A percentile compares a stretch with the other conserved stretches of the same genome.
Evolutionary conservation across 1,284 basidiomycete genomes (phyloP).

Genomic region (Fomitopsis schrenkii): DNA sequence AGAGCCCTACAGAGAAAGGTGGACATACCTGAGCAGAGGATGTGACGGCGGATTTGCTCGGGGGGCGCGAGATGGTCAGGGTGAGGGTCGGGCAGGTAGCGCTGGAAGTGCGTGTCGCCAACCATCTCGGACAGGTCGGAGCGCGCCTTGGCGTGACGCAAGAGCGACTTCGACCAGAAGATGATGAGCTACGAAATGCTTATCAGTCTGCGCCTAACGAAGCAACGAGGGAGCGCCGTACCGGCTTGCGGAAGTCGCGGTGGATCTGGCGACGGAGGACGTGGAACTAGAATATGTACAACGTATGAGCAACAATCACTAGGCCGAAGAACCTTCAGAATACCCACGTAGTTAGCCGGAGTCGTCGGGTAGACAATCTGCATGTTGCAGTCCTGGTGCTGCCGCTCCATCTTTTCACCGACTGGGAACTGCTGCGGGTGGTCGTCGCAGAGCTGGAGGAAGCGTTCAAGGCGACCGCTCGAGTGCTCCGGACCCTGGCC

Average conservation of each 20-base stretch:
- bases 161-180: slow-evolving; percentile 96
- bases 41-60: slow-evolving; percentile 88
- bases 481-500: slow-evolving; percentile 99
- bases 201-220: not conserved
- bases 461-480: slow-evolving; percentile 92
- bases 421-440: slow-evolving; percentile 91
- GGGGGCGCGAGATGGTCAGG: slow-evolving; percentile 69
- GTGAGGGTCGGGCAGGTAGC: slow-evolving; percentile 87
- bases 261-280: slow-evolving; percentile 93
- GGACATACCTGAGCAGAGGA: slow-evolving; percentile 73
- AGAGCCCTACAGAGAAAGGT: not conserved
- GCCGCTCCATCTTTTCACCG: slow-evolving; percentile 89
- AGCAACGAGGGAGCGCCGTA: slow-evolving; percentile 29
- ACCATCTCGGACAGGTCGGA: slow-evolving; percentile 87
- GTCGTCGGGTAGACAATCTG: slow-evolving; percentile 98
- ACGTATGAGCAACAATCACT: not conserved
- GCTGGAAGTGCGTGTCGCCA: slow-evolving; percentile 87
- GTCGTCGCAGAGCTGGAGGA: slow-evolving; percentile 97
- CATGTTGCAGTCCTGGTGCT: slow-evolving; percentile 99
- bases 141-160: slow-evolving; percentile 90
- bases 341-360: slow-evolving; percentile 82
- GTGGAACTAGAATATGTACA: slow-evolving; percentile 63
- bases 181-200: slow-evolving; percentile 59
- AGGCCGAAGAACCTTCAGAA: not conserved
- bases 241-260: slow-evolving; percentile 95